These are phyloP conservation scores for Madurella fahalii DNA, from an alignment of 2,329 filamentous ascomycete genomes.

Conservation along the genomic window DNA sequence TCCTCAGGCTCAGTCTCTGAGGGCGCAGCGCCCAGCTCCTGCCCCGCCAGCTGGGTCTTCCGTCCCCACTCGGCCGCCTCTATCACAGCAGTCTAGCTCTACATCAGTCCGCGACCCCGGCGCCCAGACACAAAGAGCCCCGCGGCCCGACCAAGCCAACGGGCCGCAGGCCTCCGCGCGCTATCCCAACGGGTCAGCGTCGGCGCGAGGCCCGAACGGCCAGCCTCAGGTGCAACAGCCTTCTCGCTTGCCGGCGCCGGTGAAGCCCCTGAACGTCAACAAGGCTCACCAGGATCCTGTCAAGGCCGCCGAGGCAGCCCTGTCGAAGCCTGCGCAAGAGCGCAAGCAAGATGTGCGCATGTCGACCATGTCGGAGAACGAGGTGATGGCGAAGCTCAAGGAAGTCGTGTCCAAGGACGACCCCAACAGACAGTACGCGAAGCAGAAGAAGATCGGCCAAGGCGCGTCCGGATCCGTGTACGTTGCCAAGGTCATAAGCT, in stretches of 20 bases:
- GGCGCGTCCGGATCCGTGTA: slow-evolving; percentile 98
- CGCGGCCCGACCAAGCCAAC: slow-evolving; percentile 45
- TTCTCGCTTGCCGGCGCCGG: slow-evolving; percentile 56
- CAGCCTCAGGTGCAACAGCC: slow-evolving; percentile 42
- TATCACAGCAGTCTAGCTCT: slow-evolving; percentile 49
- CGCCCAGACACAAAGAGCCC: slow-evolving; percentile 42
- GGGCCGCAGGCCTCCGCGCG: slow-evolving; percentile 51
- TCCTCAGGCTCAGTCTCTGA: slow-evolving; percentile 51
- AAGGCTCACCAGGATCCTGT: slow-evolving; percentile 67
- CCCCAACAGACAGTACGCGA: slow-evolving; percentile 91
- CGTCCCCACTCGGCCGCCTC: slow-evolving; percentile 41
- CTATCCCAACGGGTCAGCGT: slow-evolving; percentile 52
- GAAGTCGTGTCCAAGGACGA: slow-evolving; percentile 95
- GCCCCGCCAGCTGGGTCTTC: slow-evolving; percentile 50
- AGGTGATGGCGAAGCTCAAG: slow-evolving; percentile 94
- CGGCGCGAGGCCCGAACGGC: slow-evolving; percentile 46
- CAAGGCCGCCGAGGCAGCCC: slow-evolving; percentile 83
- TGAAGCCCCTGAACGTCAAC: slow-evolving; percentile 76
- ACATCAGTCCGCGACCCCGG: slow-evolving; percentile 41
- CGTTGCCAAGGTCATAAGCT: slow-evolving; percentile 75
- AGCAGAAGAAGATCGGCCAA: slow-evolving; percentile 99
- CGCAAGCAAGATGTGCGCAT: slow-evolving; percentile 92
- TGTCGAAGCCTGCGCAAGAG: slow-evolving; percentile 73
- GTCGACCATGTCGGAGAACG: slow-evolving; percentile 95
- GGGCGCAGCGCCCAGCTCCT: slow-evolving; percentile 78